Base-by-base conservation (phyloP, 768 basidiomycete species). In the Pulveroboletus sp. region DNA sequence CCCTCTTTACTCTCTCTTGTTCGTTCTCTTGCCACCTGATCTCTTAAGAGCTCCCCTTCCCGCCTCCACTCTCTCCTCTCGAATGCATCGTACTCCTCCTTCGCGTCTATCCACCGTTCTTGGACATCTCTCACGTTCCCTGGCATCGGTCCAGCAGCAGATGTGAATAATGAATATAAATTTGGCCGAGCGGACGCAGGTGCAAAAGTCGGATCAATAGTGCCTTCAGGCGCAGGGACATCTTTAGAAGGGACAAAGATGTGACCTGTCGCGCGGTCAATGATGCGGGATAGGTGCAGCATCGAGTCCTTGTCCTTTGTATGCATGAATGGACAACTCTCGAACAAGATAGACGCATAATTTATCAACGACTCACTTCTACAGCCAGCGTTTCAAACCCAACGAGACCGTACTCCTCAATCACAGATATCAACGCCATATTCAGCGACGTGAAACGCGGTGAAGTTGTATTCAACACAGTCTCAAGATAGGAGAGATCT, bases 301-400 rank as follows among this genome's bases (percentile, higher is more conserved):
- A 99, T 99, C 5, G 93, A 96, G 46, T 82, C 72, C 67, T 96
- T 97, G 69, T 99, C 95, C 89, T 93, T 61, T 17, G 11, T 17
- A 30, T 47, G 10, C 8, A 30, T 40, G 27, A 46, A 30, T 36
- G n/a, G 31, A 27, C 31, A 31, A n/a, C 39, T n/a, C 28, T 6
- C 6, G n/a, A 46, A 33, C 26, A 47, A 38, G 39, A 35, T 30
- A 32, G 28, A 32, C 9, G 24, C 10, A 24, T 43, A 24, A n/a
- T 11, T 27, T 28, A 28, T 32, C 9, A 39, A 2, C 12, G 14
- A 31, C 78, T 47, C 55, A 89, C 91, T 76, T 99, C 96, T 11
- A 99, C 93, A 0, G 94, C 93, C 1, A 99, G 77, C 0, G 96
- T 98, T 70, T 98, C 94, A 57, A 99, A 99, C 1, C 91, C 89